phyloP scores from a whole-genome alignment of 495 filamentous ascomycete species.

The Pyronema omphalodes region DNA sequence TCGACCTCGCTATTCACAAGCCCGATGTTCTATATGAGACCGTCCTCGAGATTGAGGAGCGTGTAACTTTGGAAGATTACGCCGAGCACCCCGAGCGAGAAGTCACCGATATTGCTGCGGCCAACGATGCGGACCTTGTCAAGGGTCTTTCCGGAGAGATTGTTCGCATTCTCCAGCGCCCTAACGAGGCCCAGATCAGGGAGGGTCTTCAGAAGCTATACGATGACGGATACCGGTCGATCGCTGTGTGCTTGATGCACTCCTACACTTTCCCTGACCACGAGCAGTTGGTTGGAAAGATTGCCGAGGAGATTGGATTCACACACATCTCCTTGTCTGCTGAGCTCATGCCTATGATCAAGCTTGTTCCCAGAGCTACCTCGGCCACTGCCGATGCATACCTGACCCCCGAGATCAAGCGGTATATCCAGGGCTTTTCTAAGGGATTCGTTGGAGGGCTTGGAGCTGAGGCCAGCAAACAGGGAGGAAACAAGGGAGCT shows the following conservation, averaged over 20 bases:
- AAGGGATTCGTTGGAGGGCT: conserved; percentile 53
- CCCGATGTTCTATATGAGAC: conserved; percentile 60
- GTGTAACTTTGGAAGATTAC: conserved; percentile 76
- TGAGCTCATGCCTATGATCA: conserved; percentile 89
- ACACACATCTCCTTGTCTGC: conserved; percentile 53
- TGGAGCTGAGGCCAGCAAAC: conserved; percentile 46
- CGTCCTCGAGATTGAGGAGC: conserved; percentile 64
- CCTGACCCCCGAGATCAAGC: conserved; percentile 84
- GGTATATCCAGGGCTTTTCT: conserved; percentile 83
- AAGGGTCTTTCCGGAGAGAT: conserved; percentile 50
- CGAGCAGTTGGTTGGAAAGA: conserved; percentile 45
- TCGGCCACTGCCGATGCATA: conserved; percentile 93
- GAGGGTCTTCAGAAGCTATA: conserved; percentile 39
- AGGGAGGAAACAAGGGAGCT: conserved; percentile 34
- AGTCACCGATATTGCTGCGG: conserved; percentile 30
- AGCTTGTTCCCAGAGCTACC: conserved; percentile 68
- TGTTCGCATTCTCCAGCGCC: conserved; percentile 44
- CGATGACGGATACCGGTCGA: conserved; percentile 43
- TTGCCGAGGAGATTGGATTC: conserved; percentile 58
- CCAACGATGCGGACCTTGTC: conserved; percentile 36
- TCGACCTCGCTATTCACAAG: conserved; percentile 61
- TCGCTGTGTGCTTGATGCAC: conserved; percentile 68
- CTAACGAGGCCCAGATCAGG: conserved; percentile 35
- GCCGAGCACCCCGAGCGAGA: conserved; percentile 61
- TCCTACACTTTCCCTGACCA: conserved; percentile 65